Percentiles rank a stretch among this genome's conserved stretches.
phyloP scores from a whole-genome alignment of 441 rosid species.

The Pelargonium exstipulatum region DNA sequence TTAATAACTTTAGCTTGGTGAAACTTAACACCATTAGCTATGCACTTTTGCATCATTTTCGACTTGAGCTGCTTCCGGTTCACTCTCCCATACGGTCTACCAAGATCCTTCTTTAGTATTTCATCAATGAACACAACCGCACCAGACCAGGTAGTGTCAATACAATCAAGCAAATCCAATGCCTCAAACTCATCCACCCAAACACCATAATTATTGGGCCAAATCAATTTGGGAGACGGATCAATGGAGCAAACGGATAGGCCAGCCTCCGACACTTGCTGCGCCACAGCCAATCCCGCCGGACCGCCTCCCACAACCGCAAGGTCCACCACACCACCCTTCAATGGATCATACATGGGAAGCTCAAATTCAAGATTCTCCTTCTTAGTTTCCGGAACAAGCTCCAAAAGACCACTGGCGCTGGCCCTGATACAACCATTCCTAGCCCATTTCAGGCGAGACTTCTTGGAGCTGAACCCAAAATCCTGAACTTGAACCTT shows the following conservation, averaged over 20 bases:
- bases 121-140: constrained; percentile 69
- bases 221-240: constrained; percentile 75
- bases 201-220: constrained; percentile 97
- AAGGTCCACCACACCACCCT: constrained; percentile 56
- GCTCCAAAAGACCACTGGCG: constrained; percentile 64
- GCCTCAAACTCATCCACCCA: constrained; percentile 98
- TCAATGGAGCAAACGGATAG: constrained; percentile 81
- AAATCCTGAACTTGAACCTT: constrained; percentile 33
- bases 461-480: constrained; percentile 34
- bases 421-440: constrained; percentile 36
- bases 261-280: constrained; percentile 85
- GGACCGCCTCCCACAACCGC: constrained; percentile 98
- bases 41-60: constrained; percentile 85
- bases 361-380: constrained; percentile 83
- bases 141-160: constrained; percentile 87
- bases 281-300: constrained; percentile 93
- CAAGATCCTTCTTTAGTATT: constrained; percentile 48
- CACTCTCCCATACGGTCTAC: constrained; percentile 87
- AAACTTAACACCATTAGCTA: constrained; percentile 72
- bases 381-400: constrained; percentile 80
- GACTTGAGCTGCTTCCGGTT: constrained; percentile 81
- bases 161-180: constrained; percentile 89
- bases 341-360: constrained; percentile 61
- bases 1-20: constrained; percentile 85
- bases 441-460: constrained; percentile 22